These are phyloP conservation scores for Ziziphus jujuba DNA, from an alignment of 306 rosid genomes.

Conservation along the genomic window DNA sequence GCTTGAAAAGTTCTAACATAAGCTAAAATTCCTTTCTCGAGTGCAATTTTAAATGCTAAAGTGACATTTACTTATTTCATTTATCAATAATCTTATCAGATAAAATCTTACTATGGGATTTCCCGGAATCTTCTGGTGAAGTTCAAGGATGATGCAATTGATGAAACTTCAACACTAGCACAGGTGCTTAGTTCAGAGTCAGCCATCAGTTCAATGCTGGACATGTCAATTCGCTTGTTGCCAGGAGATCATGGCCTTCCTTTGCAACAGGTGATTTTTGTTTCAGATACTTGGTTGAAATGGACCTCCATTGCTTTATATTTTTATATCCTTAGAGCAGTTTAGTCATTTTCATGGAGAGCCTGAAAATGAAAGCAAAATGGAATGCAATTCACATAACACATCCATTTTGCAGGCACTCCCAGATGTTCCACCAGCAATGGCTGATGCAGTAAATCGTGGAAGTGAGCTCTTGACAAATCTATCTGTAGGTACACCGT, in stretches of 20 bases:
- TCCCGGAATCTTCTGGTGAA: conserved; percentile 86
- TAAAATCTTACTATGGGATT: conserved; percentile 89
- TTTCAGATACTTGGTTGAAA: background rate
- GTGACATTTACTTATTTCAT: background rate
- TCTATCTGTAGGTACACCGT: conserved; percentile 77
- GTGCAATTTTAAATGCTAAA: too few species aligned
- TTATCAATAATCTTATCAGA: conserved; percentile 47
- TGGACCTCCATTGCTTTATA: background rate
- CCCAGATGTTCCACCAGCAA: conserved; percentile 94
- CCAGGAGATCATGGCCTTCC: conserved; percentile 96
- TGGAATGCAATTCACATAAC: background rate
- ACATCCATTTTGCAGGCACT: conserved; percentile 57
- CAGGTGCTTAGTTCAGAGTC: conserved; percentile 86
- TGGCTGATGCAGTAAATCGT: conserved; percentile 93
- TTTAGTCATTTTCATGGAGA: background rate
- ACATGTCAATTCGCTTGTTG: conserved; percentile 87
- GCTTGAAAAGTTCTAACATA: background rate
- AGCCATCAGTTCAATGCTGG: conserved; percentile 87
- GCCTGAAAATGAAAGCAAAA: background rate
- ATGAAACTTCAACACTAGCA: conserved; percentile 79
- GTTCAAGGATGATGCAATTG: conserved; percentile 84
- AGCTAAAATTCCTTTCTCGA: background rate
- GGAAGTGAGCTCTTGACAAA: conserved; percentile 84
- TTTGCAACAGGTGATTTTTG: conserved; percentile 73
- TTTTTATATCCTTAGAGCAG: background rate